Conservation (phyloP, 176 grass and related monocot species). For the Otatea glauca region DNA sequence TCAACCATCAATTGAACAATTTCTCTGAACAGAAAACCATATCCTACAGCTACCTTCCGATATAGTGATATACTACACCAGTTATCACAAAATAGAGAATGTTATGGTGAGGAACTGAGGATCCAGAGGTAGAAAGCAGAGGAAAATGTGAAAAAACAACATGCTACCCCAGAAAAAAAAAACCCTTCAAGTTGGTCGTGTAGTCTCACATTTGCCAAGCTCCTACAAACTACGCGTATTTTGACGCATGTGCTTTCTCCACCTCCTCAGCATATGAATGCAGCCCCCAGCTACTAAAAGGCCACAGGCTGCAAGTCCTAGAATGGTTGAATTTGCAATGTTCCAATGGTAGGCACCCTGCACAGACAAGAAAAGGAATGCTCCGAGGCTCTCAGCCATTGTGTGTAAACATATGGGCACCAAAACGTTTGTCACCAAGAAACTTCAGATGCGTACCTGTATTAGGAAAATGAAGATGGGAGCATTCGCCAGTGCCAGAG, state of each 20-base stretch:
- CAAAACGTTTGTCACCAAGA: background rate
- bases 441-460: slow-evolving; percentile 47
- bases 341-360: slow-evolving; percentile 60
- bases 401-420: background rate
- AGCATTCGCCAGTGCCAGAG: slow-evolving; percentile 63
- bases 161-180: slow-evolving; percentile 20
- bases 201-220: background rate
- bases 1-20: background rate
- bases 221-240: slow-evolving; percentile 60
- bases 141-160: background rate
- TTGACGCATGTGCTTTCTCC: slow-evolving; percentile 69
- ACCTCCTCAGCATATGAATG: slow-evolving; percentile 58
- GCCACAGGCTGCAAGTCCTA: slow-evolving; percentile 65
- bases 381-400: slow-evolving; percentile 9
- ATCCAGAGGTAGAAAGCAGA: background rate
- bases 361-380: background rate
- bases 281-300: slow-evolving; percentile 64
- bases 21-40: background rate
- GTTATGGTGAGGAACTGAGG: background rate
- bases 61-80: background rate
- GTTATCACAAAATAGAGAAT: background rate
- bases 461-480: slow-evolving; percentile 62
- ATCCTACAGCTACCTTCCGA: background rate
- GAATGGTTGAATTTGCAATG: slow-evolving; percentile 70
- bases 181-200: background rate